Percentiles rank a stretch among this genome's conserved stretches.
These are phyloP conservation scores for Pichia inconspicua DNA, from an alignment of 1,139 yeast species.

Conservation along the genomic window DNA sequence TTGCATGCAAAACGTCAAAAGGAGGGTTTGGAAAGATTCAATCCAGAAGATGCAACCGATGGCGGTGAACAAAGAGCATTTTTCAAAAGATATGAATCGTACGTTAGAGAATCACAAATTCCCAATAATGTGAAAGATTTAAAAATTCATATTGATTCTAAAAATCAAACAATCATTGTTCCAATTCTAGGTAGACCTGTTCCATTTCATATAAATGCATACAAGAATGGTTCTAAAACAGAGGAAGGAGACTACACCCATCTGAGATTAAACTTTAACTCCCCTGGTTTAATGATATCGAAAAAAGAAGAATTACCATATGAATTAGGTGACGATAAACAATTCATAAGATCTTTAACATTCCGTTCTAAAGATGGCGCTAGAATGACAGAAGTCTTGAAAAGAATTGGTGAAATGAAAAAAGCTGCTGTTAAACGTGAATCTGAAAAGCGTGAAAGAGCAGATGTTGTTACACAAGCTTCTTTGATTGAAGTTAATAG, in stretches of 20 bases:
- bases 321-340: slow-evolving; percentile 79
- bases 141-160: slow-evolving; percentile 79
- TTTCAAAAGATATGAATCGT: slow-evolving; percentile 89
- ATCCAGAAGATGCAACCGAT: slow-evolving; percentile 66
- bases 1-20: slow-evolving; percentile 80
- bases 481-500: slow-evolving; percentile 75
- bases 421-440: slow-evolving; percentile 88
- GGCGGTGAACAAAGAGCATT: slow-evolving; percentile 61
- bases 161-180: slow-evolving; percentile 78
- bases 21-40: slow-evolving; percentile 73
- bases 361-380: slow-evolving; percentile 86
- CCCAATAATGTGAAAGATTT: slow-evolving; percentile 78
- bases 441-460: slow-evolving; percentile 83
- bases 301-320: slow-evolving; percentile 79
- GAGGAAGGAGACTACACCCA: slow-evolving; percentile 96
- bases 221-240: slow-evolving; percentile 88
- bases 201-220: slow-evolving; percentile 91
- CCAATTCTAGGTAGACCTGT: slow-evolving; percentile 97
- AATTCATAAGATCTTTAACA: slow-evolving; percentile 81
- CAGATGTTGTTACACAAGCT: slow-evolving; percentile 92
- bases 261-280: slow-evolving; percentile 81
- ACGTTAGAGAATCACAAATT: slow-evolving; percentile 85
- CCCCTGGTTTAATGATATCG: slow-evolving; percentile 62
- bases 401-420: slow-evolving; percentile 86
- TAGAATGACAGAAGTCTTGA: slow-evolving; percentile 84